Conservation (phyloP, 257 asterid species). For the Petunia axillaris region DNA sequence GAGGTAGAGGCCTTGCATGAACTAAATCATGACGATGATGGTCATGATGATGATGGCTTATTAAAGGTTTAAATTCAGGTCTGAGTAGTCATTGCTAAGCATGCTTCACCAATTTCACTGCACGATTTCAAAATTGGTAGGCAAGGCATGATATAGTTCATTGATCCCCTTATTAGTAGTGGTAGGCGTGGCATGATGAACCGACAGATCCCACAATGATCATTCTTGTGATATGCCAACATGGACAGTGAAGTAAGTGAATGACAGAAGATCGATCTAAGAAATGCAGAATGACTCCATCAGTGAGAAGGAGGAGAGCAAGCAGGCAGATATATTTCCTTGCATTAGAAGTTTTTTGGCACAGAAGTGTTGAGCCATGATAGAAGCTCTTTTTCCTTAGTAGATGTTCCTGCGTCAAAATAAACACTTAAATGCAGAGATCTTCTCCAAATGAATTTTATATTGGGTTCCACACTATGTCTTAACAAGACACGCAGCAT, state of each 20-base stretch:
- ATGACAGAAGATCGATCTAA: slow-evolving; percentile 53
- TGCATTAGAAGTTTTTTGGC: slow-evolving; percentile 63
- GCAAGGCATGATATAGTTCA: slow-evolving; percentile 82
- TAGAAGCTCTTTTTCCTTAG: slow-evolving; percentile 71
- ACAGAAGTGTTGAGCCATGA: slow-evolving; percentile 61
- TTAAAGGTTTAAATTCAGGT: slow-evolving; percentile 56
- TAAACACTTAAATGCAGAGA: slow-evolving; percentile 67
- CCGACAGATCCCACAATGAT: slow-evolving; percentile 58
- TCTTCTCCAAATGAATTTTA: slow-evolving; percentile 37
- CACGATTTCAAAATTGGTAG: slow-evolving; percentile 64
- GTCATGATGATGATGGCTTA: slow-evolving; percentile 46
- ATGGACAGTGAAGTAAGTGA: slow-evolving; percentile 54
- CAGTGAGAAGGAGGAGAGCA: slow-evolving; percentile 59
- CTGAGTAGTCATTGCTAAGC: slow-evolving; percentile 74
- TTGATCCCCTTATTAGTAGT: slow-evolving; percentile 61
- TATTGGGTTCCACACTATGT: slow-evolving; percentile 21
- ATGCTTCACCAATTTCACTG: slow-evolving; percentile 87
- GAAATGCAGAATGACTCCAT: slow-evolving; percentile 67
- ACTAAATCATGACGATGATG: slow-evolving; percentile 61
- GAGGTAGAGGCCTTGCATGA: slow-evolving; percentile 80
- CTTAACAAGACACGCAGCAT: slow-evolving; percentile 3
- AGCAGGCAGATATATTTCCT: slow-evolving; percentile 68
- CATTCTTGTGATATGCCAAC: slow-evolving; percentile 68
- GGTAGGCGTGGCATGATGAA: slow-evolving; percentile 79
- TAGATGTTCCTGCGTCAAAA: slow-evolving; percentile 89